Conservation (phyloP, 257 asterid species). For the Lycium barbarum region DNA sequence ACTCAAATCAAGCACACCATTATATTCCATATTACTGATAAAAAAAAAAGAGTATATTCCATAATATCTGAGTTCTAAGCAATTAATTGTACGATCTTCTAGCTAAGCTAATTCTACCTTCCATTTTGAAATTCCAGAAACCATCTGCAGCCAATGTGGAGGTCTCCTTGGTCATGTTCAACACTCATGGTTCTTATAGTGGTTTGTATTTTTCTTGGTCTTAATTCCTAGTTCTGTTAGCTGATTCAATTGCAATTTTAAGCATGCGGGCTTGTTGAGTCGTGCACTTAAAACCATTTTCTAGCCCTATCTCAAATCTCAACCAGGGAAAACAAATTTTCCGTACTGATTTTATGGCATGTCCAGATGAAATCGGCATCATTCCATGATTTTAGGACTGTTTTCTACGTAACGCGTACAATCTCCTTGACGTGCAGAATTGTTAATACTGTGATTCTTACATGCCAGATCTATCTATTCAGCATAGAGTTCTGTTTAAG, state of each 20-base stretch:
- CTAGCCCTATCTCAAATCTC: conserved; percentile 14
- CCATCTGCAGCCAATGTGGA: conserved; percentile 55
- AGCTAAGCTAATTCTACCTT: conserved; percentile 20
- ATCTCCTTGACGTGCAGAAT: not conserved
- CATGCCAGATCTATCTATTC: conserved; percentile 21
- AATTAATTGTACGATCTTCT: not conserved
- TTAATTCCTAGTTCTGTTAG: not conserved
- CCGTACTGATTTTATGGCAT: not conserved
- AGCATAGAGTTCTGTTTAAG: not conserved
- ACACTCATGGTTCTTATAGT: conserved; percentile 72
- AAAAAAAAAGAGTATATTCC: conserved; percentile 4
- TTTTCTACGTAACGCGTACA: not conserved
- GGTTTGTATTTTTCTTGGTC: conserved; percentile 49
- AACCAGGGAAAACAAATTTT: not conserved
- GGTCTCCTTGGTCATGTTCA: conserved; percentile 75
- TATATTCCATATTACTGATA: not conserved
- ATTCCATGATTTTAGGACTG: conserved; percentile 4
- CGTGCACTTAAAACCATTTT: conserved; percentile 8
- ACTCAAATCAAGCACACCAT: conserved; percentile 18
- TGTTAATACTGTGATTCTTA: conserved; percentile 17
- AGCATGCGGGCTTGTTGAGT: conserved; percentile 20
- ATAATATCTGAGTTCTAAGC: conserved; percentile 14
- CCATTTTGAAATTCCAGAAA: conserved; percentile 57
- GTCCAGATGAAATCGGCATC: conserved; percentile 24
- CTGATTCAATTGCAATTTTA: not conserved